Evolutionary conservation across 2,329 filamentous ascomycete genomes (phyloP).

Genomic region (Colletotrichum acutatum): DNA sequence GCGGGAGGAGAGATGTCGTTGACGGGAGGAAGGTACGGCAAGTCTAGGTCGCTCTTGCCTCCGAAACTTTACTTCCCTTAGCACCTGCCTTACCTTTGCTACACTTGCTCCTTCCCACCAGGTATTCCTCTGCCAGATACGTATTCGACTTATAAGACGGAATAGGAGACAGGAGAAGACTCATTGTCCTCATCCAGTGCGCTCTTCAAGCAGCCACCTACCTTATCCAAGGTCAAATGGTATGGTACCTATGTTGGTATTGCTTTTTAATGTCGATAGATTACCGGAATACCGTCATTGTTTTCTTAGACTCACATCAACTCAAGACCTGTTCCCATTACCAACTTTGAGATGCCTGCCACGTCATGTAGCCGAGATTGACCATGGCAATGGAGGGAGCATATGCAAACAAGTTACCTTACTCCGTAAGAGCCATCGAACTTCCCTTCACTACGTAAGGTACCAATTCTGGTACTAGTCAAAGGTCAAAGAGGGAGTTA

Average conservation of each 20-base stretch:
- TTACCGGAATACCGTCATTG: not conserved
- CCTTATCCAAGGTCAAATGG: too few species aligned
- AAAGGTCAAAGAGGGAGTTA: not conserved
- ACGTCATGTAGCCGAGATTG: not conserved
- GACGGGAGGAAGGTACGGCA: not conserved
- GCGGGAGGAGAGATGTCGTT: not conserved
- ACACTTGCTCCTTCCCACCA: not conserved
- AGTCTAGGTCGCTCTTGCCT: not conserved
- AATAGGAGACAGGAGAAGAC: too few species aligned
- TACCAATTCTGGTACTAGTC: not conserved
- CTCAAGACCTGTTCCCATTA: too few species aligned
- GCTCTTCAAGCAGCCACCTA: too few species aligned
- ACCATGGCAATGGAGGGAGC: not conserved
- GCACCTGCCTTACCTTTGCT: not conserved
- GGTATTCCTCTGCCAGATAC: conserved; percentile 9
- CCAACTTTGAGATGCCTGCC: too few species aligned
- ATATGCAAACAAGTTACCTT: not conserved
- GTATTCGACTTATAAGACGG: conserved; percentile 4
- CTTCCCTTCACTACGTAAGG: not conserved
- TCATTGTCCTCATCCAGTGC: too few species aligned
- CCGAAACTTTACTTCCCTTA: not conserved
- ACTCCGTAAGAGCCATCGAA: not conserved
- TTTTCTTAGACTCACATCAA: too few species aligned
- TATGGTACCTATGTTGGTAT: too few species aligned
- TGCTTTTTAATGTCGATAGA: too few species aligned